Base-by-base conservation (phyloP, 352 stramenopile genomes). In the Blastocystis sp. region DNA sequence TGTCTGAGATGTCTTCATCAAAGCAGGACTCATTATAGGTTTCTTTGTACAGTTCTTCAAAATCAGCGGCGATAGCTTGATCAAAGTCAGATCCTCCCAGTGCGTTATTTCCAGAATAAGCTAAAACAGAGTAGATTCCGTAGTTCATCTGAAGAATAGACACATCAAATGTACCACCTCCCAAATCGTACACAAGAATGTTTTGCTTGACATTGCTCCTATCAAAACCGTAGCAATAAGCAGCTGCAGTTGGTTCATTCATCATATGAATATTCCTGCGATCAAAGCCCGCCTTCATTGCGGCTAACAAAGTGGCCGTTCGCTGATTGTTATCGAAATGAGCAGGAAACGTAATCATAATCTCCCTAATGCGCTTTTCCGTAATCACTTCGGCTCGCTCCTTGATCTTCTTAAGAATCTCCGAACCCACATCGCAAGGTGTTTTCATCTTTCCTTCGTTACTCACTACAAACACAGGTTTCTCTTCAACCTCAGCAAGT, bases 51-150 rank as follows among this genome's bases (percentile, higher is more conserved):
- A 99, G 91, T 90, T 98, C 96, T 91, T 98, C 96, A 89, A 77
- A 98, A 92, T 94, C 92, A 51, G 96, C 95, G 90, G 94, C 78
- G 94, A 97, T 2, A 97, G 89, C 39, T 56, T 67, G 27, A 63
- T 83, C 96, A 88, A 99, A 99, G 92, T 99, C 96, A 88, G 98
- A 94, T 88, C 97, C 97, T 69, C 97, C 97, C 88, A 99, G 91
- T 90, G 98, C 95, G 11, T 96, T 98, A 91, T 99, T 96, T 83
- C 96, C 96, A 91, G 97, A 97, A 43, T 96, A 99, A 27, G 96
- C 95, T 58, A 98, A 90, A 21, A 65, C 27, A 21, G 14, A 9
- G 27, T 67, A 52, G 21, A 2, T 19, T 16, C 51, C 51, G 37
- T 83, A 35, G 12, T 66, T 27, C 0, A 66, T 29, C 21, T 3